Evolutionary conservation across 805 yeast genomes (phyloP), one percentile per base, ranked within the genome.

Genomic region (Kodamaea neixiangensis): DNA sequence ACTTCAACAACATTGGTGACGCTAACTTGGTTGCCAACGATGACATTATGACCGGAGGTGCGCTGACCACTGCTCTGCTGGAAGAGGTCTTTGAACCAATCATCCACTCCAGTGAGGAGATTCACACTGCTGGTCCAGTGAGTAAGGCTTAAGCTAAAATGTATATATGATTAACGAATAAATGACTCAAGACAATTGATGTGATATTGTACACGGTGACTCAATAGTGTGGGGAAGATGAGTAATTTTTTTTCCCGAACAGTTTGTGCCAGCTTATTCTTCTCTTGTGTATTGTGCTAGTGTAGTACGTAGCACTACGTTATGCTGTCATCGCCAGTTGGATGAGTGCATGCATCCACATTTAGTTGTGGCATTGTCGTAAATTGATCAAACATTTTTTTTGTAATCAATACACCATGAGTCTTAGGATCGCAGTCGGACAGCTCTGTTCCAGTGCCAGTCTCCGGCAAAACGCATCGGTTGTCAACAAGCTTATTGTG

Each of bases 361-460:
- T n/a, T n/a, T n/a, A n/a, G n/a, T n/a, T n/a, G n/a, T n/a, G n/a
- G n/a, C n/a, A n/a, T n/a, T n/a, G n/a, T n/a, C n/a, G n/a, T n/a
- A n/a, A n/a, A n/a, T n/a, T n/a, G n/a, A n/a, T n/a, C n/a, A n/a
- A n/a, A n/a, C n/a, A n/a, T n/a, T 25, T 25, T 25, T 25, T 13
- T 25, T 25, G 11, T 25, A 5, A 5, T 7, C 7, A 3, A 25
- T 3, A 25, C 5, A 4, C 10, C 20, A 22, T 29, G 35, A 22
- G 35, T 5, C 35, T 42, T n/a, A 22, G 37, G 85, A 81, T 90
- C 13, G 97, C 96, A 17, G 89, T 89, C 15, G 97, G 96, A 1
- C 98, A 93, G 64, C 69, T 93, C 52, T 84, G 92, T 57, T 87
- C 97, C 0, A 80, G 92, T 0, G 74, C 87, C 0, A 79, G 79